Evolutionary conservation across 768 basidiomycete genomes (phyloP).

Genomic region (Imleria badia): DNA sequence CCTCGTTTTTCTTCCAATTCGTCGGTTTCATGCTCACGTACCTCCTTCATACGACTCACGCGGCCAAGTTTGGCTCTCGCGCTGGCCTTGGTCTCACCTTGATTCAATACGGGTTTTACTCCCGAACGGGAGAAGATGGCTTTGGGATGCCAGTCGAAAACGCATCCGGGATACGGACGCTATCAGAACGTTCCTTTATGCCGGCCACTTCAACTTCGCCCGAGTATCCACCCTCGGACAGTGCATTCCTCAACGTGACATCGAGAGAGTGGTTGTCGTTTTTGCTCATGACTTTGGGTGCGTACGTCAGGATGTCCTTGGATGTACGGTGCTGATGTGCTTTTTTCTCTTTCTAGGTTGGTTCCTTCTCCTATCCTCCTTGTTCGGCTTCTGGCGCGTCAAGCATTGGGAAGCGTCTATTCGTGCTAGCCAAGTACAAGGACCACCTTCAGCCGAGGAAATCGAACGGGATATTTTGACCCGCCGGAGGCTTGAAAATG

Average conservation of each 20-base stretch:
- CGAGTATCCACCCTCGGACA: conserved; percentile 18
- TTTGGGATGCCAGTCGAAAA: conserved; percentile 24
- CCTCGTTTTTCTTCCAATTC: conserved; percentile 97
- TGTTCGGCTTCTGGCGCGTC: conserved; percentile 80
- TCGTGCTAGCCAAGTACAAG: conserved; percentile 40
- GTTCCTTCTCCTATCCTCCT: conserved; percentile 85
- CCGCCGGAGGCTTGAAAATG: conserved; percentile 49
- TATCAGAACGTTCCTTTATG: conserved; percentile 22
- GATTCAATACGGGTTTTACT: conserved; percentile 88
- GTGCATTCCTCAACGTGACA: conserved; percentile 35
- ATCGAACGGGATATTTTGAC: conserved; percentile 51
- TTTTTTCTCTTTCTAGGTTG: conserved; percentile 54
- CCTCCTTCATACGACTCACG: conserved; percentile 88
- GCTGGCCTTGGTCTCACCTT: conserved; percentile 95
- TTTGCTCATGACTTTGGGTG: conserved; percentile 86
- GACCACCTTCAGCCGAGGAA: conserved; percentile 37
- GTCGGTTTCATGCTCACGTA: conserved; percentile 92
- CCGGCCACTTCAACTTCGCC: conserved; percentile 25
- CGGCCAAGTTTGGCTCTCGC: conserved; percentile 89
- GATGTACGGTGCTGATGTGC: neutral
- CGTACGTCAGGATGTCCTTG: conserved; percentile 10
- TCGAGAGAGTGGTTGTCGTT: conserved; percentile 90
- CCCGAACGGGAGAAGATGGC: conserved; percentile 42
- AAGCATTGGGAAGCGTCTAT: conserved; percentile 83
- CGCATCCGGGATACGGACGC: conserved; percentile 9